phyloP scores from a whole-genome alignment of 768 basidiomycete species.

The Serendipita sp. region DNA sequence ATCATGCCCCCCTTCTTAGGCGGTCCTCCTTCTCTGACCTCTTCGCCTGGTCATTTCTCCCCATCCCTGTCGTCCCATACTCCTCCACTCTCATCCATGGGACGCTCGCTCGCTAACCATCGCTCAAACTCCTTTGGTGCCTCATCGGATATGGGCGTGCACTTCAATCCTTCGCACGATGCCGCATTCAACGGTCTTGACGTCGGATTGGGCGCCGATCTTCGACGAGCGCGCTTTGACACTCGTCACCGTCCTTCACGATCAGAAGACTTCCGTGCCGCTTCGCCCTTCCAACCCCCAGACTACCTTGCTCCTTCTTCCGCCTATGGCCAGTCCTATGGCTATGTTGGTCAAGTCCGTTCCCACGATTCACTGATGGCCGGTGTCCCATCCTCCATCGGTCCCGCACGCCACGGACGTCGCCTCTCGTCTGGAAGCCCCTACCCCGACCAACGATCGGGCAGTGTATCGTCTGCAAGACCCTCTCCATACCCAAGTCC shows the following conservation, averaged over 20 bases:
- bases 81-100: conserved; percentile 3
- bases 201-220: conserved; percentile 1
- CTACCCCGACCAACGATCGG: conserved; percentile 20
- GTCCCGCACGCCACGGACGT: conserved; percentile 5
- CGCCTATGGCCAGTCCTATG: background rate
- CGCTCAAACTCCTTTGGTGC: conserved; percentile 4
- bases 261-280: background rate
- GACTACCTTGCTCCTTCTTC: background rate
- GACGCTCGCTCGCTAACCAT: background rate
- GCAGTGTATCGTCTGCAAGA: conserved; percentile 25
- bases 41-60: background rate
- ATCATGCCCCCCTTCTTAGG: conserved; percentile 1
- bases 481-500: conserved; percentile 54
- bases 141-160: background rate
- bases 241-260: background rate
- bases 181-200: conserved; percentile 4
- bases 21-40: background rate
- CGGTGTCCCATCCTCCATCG: background rate
- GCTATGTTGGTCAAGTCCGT: conserved; percentile 9
- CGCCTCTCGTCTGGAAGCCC: conserved; percentile 6
- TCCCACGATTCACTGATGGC: conserved; percentile 8
- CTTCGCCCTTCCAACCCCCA: background rate
- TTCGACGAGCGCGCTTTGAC: background rate
- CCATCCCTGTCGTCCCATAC: background rate
- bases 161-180: background rate